These are phyloP conservation scores for Cladosporium sp. DNA, from an alignment of 2,329 filamentous ascomycete species.

Conservation along the genomic window DNA sequence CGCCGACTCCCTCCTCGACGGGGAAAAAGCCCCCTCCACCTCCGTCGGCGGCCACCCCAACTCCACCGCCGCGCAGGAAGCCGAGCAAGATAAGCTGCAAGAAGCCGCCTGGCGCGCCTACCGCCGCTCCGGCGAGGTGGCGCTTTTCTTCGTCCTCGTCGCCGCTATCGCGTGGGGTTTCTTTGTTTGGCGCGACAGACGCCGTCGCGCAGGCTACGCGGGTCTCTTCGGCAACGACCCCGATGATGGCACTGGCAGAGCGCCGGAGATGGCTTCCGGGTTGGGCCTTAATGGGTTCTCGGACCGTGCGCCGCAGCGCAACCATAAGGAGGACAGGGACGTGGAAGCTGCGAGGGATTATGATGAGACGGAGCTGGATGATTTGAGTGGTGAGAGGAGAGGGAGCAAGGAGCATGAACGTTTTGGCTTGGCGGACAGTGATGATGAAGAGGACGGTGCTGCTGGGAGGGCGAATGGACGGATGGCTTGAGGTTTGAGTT, in stretches of 20 bases:
- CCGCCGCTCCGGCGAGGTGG: conserved; percentile 79
- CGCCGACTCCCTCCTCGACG: conserved; percentile 75
- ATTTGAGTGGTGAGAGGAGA: conserved; percentile 35
- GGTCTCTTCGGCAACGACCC: conserved; percentile 36
- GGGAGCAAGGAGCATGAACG: conserved; percentile 5
- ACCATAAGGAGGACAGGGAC: conserved; percentile 42
- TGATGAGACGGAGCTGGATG: conserved; percentile 58
- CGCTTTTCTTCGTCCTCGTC: conserved; percentile 74
- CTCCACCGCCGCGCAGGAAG: conserved; percentile 62
- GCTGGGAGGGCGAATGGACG: conserved; percentile 7
- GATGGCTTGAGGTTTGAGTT: background rate
- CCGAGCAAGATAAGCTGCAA: conserved; percentile 69
- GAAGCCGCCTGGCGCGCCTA: conserved; percentile 87
- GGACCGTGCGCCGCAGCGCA: conserved; percentile 32
- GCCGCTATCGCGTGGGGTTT: conserved; percentile 72
- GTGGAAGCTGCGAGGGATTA: conserved; percentile 57
- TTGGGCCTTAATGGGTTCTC: conserved; percentile 23
- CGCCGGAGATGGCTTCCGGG: conserved; percentile 42
- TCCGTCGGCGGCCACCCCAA: conserved; percentile 55
- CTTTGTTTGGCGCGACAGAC: conserved; percentile 57
- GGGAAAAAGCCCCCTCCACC: conserved; percentile 56
- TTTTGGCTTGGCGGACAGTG: conserved; percentile 14
- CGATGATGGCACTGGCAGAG: conserved; percentile 41
- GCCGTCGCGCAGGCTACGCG: conserved; percentile 43
- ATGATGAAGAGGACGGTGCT: conserved; percentile 14